Evolutionary conservation across 225 moss, liverwort and hornwort species (phyloP), one percentile per base, ranked within the genome.

Genomic region (Pseudisothecium myosuroides): DNA sequence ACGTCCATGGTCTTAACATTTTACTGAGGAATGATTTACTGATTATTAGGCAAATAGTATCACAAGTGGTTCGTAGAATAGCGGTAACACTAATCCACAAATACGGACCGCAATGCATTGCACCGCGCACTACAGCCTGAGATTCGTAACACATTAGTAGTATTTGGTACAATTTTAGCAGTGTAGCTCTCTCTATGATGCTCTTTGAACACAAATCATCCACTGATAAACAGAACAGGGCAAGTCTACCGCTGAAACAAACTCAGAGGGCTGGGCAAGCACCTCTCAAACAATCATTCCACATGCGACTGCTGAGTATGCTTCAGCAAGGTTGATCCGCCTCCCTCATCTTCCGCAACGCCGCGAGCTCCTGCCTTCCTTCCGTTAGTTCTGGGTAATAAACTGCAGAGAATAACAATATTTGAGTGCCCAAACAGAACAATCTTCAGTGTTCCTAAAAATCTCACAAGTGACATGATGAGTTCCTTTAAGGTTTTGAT

Each of bases 341-440:
- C 83, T 59, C 90, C 88, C 83, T 71, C 88, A 91, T 74, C 83
- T 63, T 90, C 88, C 60, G 83, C 88, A 73, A 47, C 41, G 82
- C 76, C 58, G 32, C 80, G 87, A 74, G 88, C 89, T 91, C 91
- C 92, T n/a, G 90, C 89, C 74, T 92, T 93, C 80, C 95, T 88
- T 94, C 94, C 79, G 90, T 87, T 66, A 94, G 92, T 90, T 96
- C 88, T 92, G 92, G 60, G 94, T 91, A 87, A 91, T 93, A 66
- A 92, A 91, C 93, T 94, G 71, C 71, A 92, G 63, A 88, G 55
- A 84, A 83, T 32, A 34, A 47, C 37, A 17, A 63, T 85, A 79
- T 27, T 55, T 55, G 29, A 88, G 77, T 72, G 61, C 47, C 49
- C 47, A 86, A 75, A 43, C 43, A 55, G 29, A 47, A 56, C 10